Evolutionary conservation across 208 protist genomes (phyloP).

Genomic region (Wallacemonas sp.): DNA sequence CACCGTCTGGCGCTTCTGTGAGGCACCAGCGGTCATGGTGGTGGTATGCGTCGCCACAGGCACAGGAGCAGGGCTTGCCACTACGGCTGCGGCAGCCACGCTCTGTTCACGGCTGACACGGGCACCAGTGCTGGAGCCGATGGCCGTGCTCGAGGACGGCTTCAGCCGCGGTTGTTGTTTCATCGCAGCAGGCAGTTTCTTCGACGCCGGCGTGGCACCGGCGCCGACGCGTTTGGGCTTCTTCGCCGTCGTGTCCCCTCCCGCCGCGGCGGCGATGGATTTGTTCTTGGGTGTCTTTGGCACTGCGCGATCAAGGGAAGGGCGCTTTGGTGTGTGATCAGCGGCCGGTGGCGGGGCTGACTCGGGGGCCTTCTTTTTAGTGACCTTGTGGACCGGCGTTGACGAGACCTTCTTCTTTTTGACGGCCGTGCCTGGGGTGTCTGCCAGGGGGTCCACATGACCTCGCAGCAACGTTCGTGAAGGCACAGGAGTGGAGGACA

Average conservation of each 20-base stretch:
- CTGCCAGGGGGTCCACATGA: neutral
- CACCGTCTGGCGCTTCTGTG: neutral
- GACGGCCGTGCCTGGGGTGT: neutral
- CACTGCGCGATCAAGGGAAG: neutral
- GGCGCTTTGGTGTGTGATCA: neutral
- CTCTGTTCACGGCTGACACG: slow-evolving; percentile 3
- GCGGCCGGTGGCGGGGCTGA: neutral
- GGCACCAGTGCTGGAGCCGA: neutral
- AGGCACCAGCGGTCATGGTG: neutral
- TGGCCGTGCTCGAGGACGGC: too few relatives aligned
- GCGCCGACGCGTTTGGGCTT: neutral
- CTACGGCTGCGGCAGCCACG: too few relatives aligned
- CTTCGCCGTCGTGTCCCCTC: slow-evolving; percentile 17
- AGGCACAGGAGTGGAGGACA: slow-evolving; percentile 1
- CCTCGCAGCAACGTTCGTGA: neutral
- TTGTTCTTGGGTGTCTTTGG: slow-evolving; percentile 10
- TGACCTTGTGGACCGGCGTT: slow-evolving; percentile 5
- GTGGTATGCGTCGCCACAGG: neutral
- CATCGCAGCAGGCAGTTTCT: neutral
- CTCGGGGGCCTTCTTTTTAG: neutral
- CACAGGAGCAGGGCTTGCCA: too few relatives aligned
- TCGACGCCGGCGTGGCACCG: slow-evolving; percentile 2
- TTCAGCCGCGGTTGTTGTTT: slow-evolving; percentile 9
- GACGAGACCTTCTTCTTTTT: neutral
- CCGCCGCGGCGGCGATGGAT: slow-evolving; percentile 7